phyloP scores from a whole-genome alignment of 148 eudicot genomes.

The Chenopodium quinoa region DNA sequence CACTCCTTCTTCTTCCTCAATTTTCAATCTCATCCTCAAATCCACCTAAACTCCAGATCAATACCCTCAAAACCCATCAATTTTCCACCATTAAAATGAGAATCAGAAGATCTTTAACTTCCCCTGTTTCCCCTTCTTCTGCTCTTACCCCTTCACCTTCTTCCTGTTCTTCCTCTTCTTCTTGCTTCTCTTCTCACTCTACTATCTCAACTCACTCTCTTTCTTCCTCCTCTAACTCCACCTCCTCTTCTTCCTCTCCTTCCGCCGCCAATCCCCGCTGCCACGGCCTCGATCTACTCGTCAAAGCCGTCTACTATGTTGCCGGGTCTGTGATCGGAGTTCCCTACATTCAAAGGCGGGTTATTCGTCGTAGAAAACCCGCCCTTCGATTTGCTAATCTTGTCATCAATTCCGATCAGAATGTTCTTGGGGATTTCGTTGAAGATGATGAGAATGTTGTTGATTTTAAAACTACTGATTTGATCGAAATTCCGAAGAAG shows the following conservation, averaged over 20 bases:
- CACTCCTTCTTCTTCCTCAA: constrained; percentile 25
- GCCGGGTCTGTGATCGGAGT: constrained; percentile 58
- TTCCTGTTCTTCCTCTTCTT: constrained; percentile 31
- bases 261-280: constrained; percentile 34
- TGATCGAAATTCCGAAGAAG: background rate
- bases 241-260: constrained; percentile 22
- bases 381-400: constrained; percentile 34
- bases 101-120: constrained; percentile 7
- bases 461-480: background rate
- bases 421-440: background rate
- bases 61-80: constrained; percentile 7
- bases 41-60: constrained; percentile 5
- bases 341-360: constrained; percentile 66
- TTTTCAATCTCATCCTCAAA: constrained; percentile 26
- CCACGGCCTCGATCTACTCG: constrained; percentile 68
- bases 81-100: constrained; percentile 3
- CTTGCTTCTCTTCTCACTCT: constrained; percentile 36
- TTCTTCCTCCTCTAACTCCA: constrained; percentile 40
- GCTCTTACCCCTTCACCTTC: constrained; percentile 17
- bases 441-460: background rate
- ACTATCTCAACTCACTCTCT: constrained; percentile 32
- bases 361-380: constrained; percentile 50
- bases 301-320: constrained; percentile 56
- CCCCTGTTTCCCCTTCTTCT: constrained; percentile 19
- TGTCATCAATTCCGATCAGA: background rate